phyloP scores from a whole-genome alignment of 208 protist species.

The Trypanosoma rangeli region DNA sequence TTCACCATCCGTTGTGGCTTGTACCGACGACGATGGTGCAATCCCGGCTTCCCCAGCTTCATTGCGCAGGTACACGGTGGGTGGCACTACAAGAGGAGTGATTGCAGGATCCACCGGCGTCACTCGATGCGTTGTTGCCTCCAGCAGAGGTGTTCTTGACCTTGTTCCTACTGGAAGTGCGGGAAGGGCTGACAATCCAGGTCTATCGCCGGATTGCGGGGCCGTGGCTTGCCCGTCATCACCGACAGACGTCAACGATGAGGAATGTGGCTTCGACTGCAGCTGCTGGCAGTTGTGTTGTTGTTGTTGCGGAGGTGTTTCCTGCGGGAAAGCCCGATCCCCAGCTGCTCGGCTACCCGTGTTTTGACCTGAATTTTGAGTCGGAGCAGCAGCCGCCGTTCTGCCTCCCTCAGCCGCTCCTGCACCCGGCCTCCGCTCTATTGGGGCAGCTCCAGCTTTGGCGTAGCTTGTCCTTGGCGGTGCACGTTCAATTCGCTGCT shows the following conservation, averaged over 20 bases:
- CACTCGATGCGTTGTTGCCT: constrained; percentile 6
- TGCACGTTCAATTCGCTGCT: neutral
- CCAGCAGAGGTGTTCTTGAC: constrained; percentile 3
- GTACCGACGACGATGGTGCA: constrained; percentile 7
- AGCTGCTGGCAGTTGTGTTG: constrained; percentile 11
- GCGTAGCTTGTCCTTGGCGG: neutral
- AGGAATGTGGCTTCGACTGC: neutral
- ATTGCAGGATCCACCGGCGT: constrained; percentile 13
- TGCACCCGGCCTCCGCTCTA: neutral
- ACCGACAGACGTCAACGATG: neutral
- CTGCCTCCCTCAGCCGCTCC: neutral
- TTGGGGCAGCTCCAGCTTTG: constrained; percentile 1
- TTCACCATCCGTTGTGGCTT: constrained; percentile 10
- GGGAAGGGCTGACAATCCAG: constrained; percentile 1
- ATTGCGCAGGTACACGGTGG: constrained; percentile 25
- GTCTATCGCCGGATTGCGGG: neutral
- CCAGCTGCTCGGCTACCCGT: neutral
- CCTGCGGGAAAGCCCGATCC: neutral
- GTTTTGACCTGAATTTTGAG: neutral
- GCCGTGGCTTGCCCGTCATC: neutral
- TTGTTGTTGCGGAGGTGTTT: constrained; percentile 1
- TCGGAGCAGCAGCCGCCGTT: neutral
- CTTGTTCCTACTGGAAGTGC: neutral
- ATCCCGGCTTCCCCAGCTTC: constrained; percentile 24
- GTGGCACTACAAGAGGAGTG: constrained; percentile 19